Evolutionary conservation across 139 green algal genomes (phyloP), one percentile per base, ranked within the genome.

Genomic region (Deuterostichococcus epilithicus): DNA sequence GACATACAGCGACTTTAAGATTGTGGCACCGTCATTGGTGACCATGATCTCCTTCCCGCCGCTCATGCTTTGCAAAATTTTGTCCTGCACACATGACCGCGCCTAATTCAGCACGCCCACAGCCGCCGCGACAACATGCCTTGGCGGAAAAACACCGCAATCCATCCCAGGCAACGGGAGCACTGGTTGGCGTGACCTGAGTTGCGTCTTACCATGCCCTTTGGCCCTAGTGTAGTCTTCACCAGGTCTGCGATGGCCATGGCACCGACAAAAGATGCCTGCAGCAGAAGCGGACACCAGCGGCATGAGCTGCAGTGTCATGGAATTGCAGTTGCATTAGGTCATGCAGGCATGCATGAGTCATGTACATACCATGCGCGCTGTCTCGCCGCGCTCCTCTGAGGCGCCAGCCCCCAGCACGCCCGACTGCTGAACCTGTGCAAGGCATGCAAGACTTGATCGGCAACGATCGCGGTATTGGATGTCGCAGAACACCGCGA

Each of bases 11-110:
- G 90, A 91, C 78, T 99, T 98, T 5, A 99, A 86, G 76, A 99
- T 98, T 45, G 96, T 99, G 65, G 96, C 96, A 18, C 96, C 96
- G 78, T 99, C 96, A 69, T 99, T 99, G 18, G 96, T 99, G 1
- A 99, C 94, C 13, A 92, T 97, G 5, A 99, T 86, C 25, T 94
- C 80, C 34, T 94, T 76, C 2, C 90, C 91, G 0, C 93, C 79
- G n/a, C 88, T 81, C 84, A 97, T 91, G 76, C 90, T 97, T 76
- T 99, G 94, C 75, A 99, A 83, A 72, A 99, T 99, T 79, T 99
- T 99, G 85, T 99, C 96, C 92, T 97, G 86, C 75, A 79, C 30
- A 28, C 35, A 60, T 5, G 30, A 74, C 3, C 32, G 8, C 35
- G 15, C 36, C 35, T 8, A 30, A 60, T 35, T 23, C 22, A 5